Evolutionary conservation across 768 basidiomycete genomes (phyloP), one percentile per base, ranked within the genome.

Genomic region (Russula emetica): DNA sequence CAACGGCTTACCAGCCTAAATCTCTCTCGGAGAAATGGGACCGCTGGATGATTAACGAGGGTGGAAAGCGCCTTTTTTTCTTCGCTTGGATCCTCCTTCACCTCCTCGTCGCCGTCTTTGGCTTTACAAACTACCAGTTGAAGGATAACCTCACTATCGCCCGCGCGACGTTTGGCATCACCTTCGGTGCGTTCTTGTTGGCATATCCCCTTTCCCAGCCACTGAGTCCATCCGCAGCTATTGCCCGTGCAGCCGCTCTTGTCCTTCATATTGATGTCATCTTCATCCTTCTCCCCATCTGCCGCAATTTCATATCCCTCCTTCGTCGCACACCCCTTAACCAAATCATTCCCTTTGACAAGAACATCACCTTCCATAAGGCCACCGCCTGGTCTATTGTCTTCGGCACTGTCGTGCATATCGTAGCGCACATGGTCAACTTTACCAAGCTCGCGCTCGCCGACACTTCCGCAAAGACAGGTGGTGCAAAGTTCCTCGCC

Each of bases 21-120:
- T 77, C 78, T 3, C 71, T 76, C 52, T 69, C 70, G 50, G 80
- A 85, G 69, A 82, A 74, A 68, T 80, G 83, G 69, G 79, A 81
- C 68, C 69, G 85, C n/a, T 96, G 94, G 94, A 89, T 93, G 88
- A 92, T 94, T 74, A 94, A 95, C 72, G 94, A 95, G 72, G 94
- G 94, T 70, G 85, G 88, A 16, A 81, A 82, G 50, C 80, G 83
- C 59, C 69, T 95, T 44, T 92, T 94, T 79, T 92, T 95, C 76
- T 81, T 76, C 60, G 74, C 85, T 66, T 97, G 89, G 85, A 77
- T 95, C 56, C 76, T 92, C 73, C 81, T 96, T 36, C 94, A 98
- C 67, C 63, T 86, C 44, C 76, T 95, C 38, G 91, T 94, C 57
- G 82, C 85, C 60, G 79, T 80, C 45, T 85, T 97, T 67, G 94